Conservation (phyloP, 306 rosid species). For the Oemleria cerasiformis region DNA sequence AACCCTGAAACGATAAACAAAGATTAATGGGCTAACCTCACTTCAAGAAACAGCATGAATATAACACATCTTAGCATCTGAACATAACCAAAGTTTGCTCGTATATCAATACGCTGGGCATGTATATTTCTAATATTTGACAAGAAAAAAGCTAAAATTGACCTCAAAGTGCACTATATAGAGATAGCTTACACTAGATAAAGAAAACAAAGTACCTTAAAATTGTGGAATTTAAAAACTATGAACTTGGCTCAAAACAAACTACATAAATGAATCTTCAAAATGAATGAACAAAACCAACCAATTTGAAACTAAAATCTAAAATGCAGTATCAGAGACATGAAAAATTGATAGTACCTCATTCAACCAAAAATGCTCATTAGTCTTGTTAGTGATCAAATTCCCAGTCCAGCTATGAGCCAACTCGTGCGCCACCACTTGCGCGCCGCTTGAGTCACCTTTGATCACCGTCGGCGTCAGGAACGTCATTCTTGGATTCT, state of each 20-base stretch:
- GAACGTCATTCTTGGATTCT: conserved; percentile 93
- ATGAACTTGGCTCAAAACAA: neutral
- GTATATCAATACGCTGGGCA: neutral
- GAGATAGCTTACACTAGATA: neutral
- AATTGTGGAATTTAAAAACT: neutral
- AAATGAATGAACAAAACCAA: neutral
- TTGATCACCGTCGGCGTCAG: conserved; percentile 89
- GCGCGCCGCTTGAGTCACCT: conserved; percentile 84
- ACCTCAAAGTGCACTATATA: neutral
- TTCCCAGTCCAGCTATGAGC: conserved; percentile 99
- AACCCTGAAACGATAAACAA: conserved; percentile 54
- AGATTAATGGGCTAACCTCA: conserved; percentile 9
- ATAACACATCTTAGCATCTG: neutral
- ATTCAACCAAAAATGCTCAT: conserved; percentile 94
- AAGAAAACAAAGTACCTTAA: neutral
- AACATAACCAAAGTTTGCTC: neutral
- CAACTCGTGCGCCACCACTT: conserved; percentile 90
- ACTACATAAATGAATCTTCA: neutral
- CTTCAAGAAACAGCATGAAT: neutral
- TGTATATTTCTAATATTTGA: too few species aligned
- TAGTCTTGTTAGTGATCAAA: conserved; percentile 82
- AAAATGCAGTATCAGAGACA: too few species aligned
- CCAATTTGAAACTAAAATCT: neutral
- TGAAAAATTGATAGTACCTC: conserved; percentile 48
- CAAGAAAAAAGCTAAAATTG: neutral